Base-by-base conservation (phyloP, 768 basidiomycete species). In the Amanita muscaria region DNA sequence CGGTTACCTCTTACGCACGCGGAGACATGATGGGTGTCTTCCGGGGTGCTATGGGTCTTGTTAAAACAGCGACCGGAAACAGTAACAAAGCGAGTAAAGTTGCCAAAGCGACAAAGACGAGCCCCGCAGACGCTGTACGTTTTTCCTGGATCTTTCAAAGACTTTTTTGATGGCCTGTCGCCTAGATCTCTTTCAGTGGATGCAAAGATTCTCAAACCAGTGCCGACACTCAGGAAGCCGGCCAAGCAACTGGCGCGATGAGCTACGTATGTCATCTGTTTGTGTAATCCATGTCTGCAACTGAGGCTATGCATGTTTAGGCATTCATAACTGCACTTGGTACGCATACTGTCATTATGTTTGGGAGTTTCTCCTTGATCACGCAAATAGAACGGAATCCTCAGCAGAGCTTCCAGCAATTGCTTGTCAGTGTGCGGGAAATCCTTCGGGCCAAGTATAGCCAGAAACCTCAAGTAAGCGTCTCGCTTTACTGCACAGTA, bases 121-220 rank as follows among this genome's bases (percentile, higher is more conserved):
- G 86, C 51, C 72, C 80, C 6, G 92, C 91, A 15, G 94, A 98
- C 59, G 88, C 83, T 11, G 88, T 90, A 56, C 49, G 84, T 72
- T 10, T 19, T 23, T 23, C 33, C 6, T 24, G 21, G 14, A 12
- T 12, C 25, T 47, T 10, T 51, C 46, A 34, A 5, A 39, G 29
- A 24, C 22, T 10, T 6, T 41, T 9, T 47, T 47, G 27, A 35
- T 6, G 3, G 5, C 14, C 21, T 37, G 4, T 12, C 30, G 15
- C n/a, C 14, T 43, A 88, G 85, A 83, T 88, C n/a, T 82, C 80
- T n/a, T 88, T 79, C 74, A 83, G 82, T 56, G 86, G 83, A 21
- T 86, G 85, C 60, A 83, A 83, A 50, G 86, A 88, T 57, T 70
- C 77, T 12, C 83, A 88, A 59, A 88, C 83, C n/a, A 87, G 84